phyloP scores from a whole-genome alignment of 225 moss, liverwort and hornwort genomes.

The Thuidium tamariscinum region DNA sequence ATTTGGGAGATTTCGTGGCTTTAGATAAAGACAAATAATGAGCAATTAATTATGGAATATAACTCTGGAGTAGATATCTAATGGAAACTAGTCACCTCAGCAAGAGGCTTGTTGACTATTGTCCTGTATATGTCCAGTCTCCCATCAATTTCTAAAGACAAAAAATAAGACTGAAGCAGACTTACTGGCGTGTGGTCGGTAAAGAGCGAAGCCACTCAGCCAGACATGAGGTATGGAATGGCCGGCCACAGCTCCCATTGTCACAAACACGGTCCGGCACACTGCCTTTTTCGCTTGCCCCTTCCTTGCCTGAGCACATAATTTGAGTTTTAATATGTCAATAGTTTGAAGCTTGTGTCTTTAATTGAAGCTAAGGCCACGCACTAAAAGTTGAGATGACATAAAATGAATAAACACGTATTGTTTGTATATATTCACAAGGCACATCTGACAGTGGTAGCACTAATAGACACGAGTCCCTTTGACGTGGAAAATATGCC shows the following conservation, averaged over 20 bases:
- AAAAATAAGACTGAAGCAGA: background rate
- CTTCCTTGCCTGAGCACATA: conserved; percentile 24
- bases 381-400: background rate
- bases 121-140: background rate
- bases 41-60: background rate
- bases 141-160: background rate
- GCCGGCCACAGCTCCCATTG: conserved; percentile 67
- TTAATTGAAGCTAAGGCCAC: background rate
- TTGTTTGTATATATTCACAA: background rate
- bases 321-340: background rate
- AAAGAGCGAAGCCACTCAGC: conserved; percentile 78
- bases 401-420: background rate
- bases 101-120: too few relatives aligned
- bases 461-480: background rate
- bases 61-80: background rate
- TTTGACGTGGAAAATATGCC: background rate
- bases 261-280: conserved; percentile 82
- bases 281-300: conserved; percentile 41
- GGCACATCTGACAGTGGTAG: background rate
- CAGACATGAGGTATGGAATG: conserved; percentile 69
- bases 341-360: background rate
- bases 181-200: conserved; percentile 75
- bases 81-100: too few relatives aligned
- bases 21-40: background rate
- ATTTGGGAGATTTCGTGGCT: background rate